phyloP scores from a whole-genome alignment of 192 early-diverging fungal genomes.

The Coemansia sp. region DNA sequence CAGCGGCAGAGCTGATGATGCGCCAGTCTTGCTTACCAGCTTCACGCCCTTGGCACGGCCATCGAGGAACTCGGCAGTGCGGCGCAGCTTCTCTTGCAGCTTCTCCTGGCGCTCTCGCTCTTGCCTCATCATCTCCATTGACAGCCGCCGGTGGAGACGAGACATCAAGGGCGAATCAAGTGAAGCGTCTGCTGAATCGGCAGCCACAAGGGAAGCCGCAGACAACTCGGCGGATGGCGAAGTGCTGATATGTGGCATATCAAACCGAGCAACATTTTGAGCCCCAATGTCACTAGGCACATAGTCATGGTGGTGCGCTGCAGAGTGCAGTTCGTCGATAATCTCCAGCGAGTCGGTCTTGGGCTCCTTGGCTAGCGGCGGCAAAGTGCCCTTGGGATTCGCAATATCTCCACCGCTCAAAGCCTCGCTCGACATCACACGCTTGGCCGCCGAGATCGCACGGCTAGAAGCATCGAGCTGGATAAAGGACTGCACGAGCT shows the following conservation, averaged over 20 bases:
- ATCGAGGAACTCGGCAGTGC: constrained; percentile 15
- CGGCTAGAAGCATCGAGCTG: constrained; percentile 65
- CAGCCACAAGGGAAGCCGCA: background rate
- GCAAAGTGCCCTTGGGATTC: background rate
- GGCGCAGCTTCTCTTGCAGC: constrained; percentile 32
- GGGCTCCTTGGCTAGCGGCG: constrained; percentile 5
- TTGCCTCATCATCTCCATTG: constrained; percentile 49
- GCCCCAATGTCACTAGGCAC: background rate
- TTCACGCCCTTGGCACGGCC: constrained; percentile 9
- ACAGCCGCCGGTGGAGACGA: constrained; percentile 49
- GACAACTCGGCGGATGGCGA: constrained; percentile 26
- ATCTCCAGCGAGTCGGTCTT: constrained; percentile 45
- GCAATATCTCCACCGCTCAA: background rate
- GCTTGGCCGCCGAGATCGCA: background rate
- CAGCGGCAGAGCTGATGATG: background rate
- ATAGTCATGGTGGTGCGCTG: constrained; percentile 28
- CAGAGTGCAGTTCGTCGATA: constrained; percentile 48
- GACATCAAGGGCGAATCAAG: constrained; percentile 18
- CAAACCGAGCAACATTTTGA: constrained; percentile 20
- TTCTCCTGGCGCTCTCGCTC: constrained; percentile 47
- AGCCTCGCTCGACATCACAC: constrained; percentile 5
- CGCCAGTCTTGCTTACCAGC: background rate
- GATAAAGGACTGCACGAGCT: constrained; percentile 78
- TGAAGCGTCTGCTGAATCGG: background rate
- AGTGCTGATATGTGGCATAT: constrained; percentile 31